Conservation (phyloP, 2,329 filamentous ascomycete genomes). For the Cladosporium sp. region DNA sequence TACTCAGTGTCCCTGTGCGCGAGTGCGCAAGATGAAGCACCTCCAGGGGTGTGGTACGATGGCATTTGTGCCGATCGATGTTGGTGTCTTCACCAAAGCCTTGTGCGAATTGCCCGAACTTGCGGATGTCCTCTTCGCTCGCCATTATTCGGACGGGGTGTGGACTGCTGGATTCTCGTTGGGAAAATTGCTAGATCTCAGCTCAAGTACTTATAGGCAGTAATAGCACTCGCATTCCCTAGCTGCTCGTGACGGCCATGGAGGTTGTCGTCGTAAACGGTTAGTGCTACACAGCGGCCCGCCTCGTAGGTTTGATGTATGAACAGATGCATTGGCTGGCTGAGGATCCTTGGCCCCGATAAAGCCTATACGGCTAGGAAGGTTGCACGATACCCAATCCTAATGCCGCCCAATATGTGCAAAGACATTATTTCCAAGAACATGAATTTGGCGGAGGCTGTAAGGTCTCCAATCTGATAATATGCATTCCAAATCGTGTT, state of each 20-base stretch:
- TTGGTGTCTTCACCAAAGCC: conserved; percentile 54
- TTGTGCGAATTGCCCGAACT: not conserved
- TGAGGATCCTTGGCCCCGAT: no score
- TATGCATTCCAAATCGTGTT: no score
- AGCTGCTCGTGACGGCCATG: not conserved
- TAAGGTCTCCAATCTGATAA: no score
- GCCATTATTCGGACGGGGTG: not conserved
- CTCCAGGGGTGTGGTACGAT: conserved; percentile 30
- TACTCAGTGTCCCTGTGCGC: conserved; percentile 23
- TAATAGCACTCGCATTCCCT: no score
- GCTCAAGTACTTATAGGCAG: not conserved
- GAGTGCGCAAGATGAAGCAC: conserved; percentile 21
- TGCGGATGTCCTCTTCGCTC: not conserved
- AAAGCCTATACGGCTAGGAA: no score
- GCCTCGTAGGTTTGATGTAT: not conserved
- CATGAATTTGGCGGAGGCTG: no score
- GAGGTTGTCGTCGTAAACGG: not conserved
- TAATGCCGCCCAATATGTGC: no score
- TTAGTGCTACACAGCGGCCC: not conserved
- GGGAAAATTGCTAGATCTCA: not conserved
- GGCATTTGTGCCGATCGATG: conserved; percentile 60
- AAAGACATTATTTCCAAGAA: no score
- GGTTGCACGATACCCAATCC: no score
- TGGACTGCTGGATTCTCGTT: no score
- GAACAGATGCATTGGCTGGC: no score